A percentile compares a stretch with the other conserved stretches of the same genome.
Conservation (phyloP, 2,329 filamentous ascomycete species). For the Eutypella sp. region DNA sequence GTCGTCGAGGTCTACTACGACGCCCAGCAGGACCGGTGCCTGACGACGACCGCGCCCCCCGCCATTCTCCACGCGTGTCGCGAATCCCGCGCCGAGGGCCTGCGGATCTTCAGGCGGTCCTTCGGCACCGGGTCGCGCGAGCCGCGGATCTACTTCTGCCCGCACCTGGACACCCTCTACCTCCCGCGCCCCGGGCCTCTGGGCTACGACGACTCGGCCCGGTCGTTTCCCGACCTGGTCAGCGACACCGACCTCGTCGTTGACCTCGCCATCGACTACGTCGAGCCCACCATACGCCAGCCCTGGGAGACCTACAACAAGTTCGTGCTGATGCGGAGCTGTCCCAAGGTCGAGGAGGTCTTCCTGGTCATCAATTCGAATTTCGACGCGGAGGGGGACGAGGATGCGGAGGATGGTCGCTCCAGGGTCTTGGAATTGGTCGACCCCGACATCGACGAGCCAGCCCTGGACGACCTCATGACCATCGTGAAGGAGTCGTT, state of each 20-base stretch:
- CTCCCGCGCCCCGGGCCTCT: slow-evolving; percentile 32
- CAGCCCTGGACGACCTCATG: slow-evolving; percentile 18
- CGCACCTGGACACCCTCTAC: slow-evolving; percentile 31
- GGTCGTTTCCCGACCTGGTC: slow-evolving; percentile 36
- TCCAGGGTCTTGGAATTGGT: slow-evolving; percentile 5
- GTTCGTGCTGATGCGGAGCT: slow-evolving; percentile 38
- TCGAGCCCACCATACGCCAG: slow-evolving; percentile 36
- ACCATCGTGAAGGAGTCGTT: slow-evolving; percentile 25
- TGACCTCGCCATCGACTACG: slow-evolving; percentile 41
- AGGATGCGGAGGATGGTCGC: slow-evolving; percentile 11
- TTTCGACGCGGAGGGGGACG: slow-evolving; percentile 6
- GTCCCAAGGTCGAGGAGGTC: slow-evolving; percentile 33
- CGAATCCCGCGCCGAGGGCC: slow-evolving; percentile 38
- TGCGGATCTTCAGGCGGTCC: slow-evolving; percentile 31
- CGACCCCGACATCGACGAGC: slow-evolving; percentile 17
- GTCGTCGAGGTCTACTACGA: slow-evolving; percentile 37
- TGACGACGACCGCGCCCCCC: slow-evolving; percentile 33
- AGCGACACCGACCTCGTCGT: slow-evolving; percentile 29
- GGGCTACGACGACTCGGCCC: slow-evolving; percentile 36
- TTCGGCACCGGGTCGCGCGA: slow-evolving; percentile 30
- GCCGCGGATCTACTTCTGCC: slow-evolving; percentile 26
- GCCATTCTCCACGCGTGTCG: slow-evolving; percentile 35
- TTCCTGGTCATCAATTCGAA: slow-evolving; percentile 28
- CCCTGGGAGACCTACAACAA: slow-evolving; percentile 50
- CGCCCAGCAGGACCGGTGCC: slow-evolving; percentile 29